These are phyloP conservation scores for Clarireedia monteithiana DNA, from an alignment of 2,329 filamentous ascomycete genomes.

Conservation along the genomic window DNA sequence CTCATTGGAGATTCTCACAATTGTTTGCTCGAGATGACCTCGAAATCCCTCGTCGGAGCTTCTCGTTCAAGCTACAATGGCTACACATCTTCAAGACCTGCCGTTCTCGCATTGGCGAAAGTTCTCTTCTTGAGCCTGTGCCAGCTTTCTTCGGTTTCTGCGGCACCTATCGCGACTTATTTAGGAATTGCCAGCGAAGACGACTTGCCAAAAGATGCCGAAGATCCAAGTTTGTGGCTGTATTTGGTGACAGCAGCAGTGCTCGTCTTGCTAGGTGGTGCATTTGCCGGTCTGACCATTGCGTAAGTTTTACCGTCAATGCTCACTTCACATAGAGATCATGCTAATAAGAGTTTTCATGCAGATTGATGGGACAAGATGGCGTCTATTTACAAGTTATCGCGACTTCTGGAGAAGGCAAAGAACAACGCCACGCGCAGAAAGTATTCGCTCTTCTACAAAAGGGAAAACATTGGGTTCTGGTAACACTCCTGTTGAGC, in stretches of 20 bases:
- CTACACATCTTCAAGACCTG: constrained; percentile 38
- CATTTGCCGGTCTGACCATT: constrained; percentile 90
- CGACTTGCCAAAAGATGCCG: constrained; percentile 39
- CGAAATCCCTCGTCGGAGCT: constrained; percentile 15
- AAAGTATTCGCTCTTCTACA: constrained; percentile 74
- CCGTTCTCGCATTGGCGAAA: constrained; percentile 44
- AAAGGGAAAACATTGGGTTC: constrained; percentile 93
- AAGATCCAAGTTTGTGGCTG: constrained; percentile 66
- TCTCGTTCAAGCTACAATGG: constrained; percentile 22
- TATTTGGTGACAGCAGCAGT: constrained; percentile 72
- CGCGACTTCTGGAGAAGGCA: constrained; percentile 71
- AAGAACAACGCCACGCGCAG: constrained; percentile 79
- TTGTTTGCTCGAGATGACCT: constrained; percentile 15
- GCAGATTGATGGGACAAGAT: constrained; percentile 53
- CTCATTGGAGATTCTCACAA: constrained; percentile 5
- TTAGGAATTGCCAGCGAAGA: constrained; percentile 40
- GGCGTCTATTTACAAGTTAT: constrained; percentile 97
- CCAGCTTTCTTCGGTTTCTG: constrained; percentile 27
- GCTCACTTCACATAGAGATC: background rate
- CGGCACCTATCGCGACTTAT: constrained; percentile 29
- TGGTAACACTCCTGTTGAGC: constrained; percentile 86
- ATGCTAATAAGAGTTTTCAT: constrained; percentile 9
- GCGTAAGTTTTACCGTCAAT: constrained; percentile 46
- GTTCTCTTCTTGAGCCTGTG: constrained; percentile 42
- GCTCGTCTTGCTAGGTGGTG: constrained; percentile 80